Evolutionary conservation across 805 yeast genomes (phyloP).

Genomic region (Helenozyma baotianmanensis): DNA sequence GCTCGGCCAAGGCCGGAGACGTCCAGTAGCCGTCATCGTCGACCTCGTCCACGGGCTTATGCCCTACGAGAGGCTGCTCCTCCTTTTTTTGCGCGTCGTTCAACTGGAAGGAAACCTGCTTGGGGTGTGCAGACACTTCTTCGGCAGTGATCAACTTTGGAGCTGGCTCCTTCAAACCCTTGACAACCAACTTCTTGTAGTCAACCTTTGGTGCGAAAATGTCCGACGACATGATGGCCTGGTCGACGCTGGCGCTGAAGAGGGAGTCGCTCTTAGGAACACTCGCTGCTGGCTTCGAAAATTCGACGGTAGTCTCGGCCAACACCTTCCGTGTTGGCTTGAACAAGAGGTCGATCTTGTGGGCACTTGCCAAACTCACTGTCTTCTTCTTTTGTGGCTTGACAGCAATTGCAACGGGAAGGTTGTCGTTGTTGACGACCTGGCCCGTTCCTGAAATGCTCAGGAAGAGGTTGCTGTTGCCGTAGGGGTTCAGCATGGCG

Average conservation of each 20-base stretch:
- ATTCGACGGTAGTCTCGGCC: no score
- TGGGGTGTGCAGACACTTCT: constrained; percentile 15
- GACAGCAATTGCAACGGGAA: constrained; percentile 20
- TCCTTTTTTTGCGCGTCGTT: constrained; percentile 4
- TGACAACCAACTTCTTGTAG: constrained; percentile 51
- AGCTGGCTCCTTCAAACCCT: constrained; percentile 27
- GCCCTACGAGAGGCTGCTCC: constrained; percentile 14
- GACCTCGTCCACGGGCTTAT: constrained; percentile 26
- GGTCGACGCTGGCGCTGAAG: constrained; percentile 47
- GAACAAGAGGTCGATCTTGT: constrained; percentile 56
- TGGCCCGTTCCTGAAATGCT: constrained; percentile 32
- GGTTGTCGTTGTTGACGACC: constrained; percentile 10
- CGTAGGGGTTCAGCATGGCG: constrained; percentile 61
- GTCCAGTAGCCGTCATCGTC: constrained; percentile 83
- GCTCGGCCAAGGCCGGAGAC: constrained; percentile 66
- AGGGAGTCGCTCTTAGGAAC: background rate
- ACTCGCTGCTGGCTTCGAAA: background rate
- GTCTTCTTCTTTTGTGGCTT: constrained; percentile 44
- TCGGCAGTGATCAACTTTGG: background rate
- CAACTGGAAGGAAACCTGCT: constrained; percentile 31
- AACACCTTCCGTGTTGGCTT: background rate
- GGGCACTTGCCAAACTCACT: constrained; percentile 52
- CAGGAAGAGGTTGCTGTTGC: constrained; percentile 66
- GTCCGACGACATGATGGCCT: constrained; percentile 65
- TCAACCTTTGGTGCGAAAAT: constrained; percentile 62